These are phyloP conservation scores for Cyberlindnera americana DNA, from an alignment of 805 yeast species.

Conservation along the genomic window DNA sequence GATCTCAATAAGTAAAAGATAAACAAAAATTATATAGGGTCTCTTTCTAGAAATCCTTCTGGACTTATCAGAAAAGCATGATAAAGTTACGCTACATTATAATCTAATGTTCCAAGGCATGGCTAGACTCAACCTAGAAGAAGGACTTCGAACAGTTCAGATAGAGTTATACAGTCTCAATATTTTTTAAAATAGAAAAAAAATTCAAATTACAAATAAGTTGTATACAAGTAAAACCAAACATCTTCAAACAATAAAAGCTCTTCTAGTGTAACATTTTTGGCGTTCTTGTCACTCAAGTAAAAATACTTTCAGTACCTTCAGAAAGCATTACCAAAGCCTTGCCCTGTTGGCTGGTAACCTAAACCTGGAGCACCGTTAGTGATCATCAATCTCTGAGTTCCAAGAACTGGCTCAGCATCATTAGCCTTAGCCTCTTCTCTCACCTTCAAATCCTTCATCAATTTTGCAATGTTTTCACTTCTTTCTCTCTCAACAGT, in stretches of 20 bases:
- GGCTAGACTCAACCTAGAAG: no score
- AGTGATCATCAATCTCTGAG: constrained; percentile 77
- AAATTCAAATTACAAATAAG: neutral
- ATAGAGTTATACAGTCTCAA: neutral
- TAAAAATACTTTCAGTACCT: neutral
- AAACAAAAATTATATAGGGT: no score
- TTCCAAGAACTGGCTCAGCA: constrained; percentile 43
- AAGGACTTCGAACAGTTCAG: no score
- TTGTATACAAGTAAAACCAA: constrained; percentile 3
- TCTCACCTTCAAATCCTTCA: constrained; percentile 68
- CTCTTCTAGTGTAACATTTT: constrained; percentile 1
- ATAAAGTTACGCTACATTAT: no score
- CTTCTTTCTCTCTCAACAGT: constrained; percentile 79
- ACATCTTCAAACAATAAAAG: neutral
- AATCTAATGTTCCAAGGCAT: no score
- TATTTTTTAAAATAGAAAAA: neutral
- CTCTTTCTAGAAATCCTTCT: no score
- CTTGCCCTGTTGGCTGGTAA: constrained; percentile 68
- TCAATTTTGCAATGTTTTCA: constrained; percentile 57
- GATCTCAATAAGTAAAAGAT: no score
- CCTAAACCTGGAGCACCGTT: constrained; percentile 67
- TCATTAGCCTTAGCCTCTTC: constrained; percentile 55
- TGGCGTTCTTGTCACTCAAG: neutral
- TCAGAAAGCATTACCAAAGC: constrained; percentile 55
- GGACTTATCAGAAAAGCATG: no score